Conservation (phyloP, 805 yeast species). For the Saccharomycopsis olivae region DNA sequence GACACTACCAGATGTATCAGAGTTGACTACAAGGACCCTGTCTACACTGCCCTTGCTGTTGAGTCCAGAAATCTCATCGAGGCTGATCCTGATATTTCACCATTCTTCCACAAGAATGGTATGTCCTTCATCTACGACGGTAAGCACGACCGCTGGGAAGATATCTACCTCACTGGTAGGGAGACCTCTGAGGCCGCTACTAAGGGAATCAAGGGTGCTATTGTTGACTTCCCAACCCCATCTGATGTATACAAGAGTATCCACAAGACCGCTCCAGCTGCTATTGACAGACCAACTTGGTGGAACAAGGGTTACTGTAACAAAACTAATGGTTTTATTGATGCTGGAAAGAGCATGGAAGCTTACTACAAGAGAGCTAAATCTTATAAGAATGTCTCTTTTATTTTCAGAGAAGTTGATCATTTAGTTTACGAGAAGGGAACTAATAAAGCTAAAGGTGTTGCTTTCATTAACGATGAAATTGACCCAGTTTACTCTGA, state of each 20-base stretch:
- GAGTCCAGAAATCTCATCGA: slow-evolving; percentile 35
- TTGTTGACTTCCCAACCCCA: background rate
- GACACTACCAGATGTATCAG: slow-evolving; percentile 23
- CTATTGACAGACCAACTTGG: background rate
- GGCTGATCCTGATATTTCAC: slow-evolving; percentile 24
- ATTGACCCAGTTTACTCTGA: slow-evolving; percentile 18
- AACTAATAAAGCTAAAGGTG: background rate
- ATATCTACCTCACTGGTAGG: background rate
- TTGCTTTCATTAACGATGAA: background rate
- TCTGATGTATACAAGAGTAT: background rate
- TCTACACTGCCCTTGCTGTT: slow-evolving; percentile 32
- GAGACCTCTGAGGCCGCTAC: background rate
- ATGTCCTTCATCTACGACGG: slow-evolving; percentile 1
- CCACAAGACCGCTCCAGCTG: background rate
- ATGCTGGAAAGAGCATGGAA: background rate
- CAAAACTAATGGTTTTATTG: background rate
- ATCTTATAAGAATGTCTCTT: background rate
- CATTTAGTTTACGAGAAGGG: background rate
- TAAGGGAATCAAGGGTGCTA: background rate
- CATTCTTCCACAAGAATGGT: slow-evolving; percentile 7
- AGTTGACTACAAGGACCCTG: slow-evolving; percentile 33
- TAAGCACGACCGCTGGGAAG: background rate
- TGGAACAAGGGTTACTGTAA: slow-evolving; percentile 1
- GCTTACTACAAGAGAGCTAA: background rate
- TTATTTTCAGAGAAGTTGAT: background rate